Base-by-base conservation (phyloP, 148 eudicot genomes). In the Bassia scoparia region DNA sequence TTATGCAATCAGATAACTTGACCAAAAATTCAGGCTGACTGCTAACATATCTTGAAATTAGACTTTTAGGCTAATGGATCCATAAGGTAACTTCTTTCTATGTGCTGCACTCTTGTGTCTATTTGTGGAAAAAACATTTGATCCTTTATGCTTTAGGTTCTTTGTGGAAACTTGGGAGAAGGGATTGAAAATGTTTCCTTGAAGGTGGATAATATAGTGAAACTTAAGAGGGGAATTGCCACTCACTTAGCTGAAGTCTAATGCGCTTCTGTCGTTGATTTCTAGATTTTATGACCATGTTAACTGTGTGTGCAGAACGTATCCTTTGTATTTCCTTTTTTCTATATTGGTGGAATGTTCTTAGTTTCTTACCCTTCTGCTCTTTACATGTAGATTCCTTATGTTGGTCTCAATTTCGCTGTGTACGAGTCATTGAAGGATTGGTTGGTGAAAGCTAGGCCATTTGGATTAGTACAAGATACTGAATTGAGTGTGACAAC, bases 401-500 rank as follows among this genome's bases (percentile, higher is more conserved):
- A 93, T 65, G 98, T 93, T 76, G 98, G 98, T 64, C 96, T 93
- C 75, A 93, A 93, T 85, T 93, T 93, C 77, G 91, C 96, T 24
- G 98, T 90, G 30, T 90, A 93, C 21, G 98, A 90, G 79, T 93
- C 98, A 61, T 74, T 90, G 62, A 93, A 93, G 85, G 98, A 93
- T 72, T 90, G 87, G 87, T 67, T 93, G 81, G 78, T 89, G 37
- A 89, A 89, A 82, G 75, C 78, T 27, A 86, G 77, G 69, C 79
- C 97, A 13, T 83, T 90, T 82, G 91, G 89, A 46, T 81, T 90
- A 53, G 87, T 72, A 63, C 85, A 89, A 66, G 91, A 90, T 70
- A 67, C 79, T 55, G 98, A 93, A 67, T 82, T 93, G 75, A 83
- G 94, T 55, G 87, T 90, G 69, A 82, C 86, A 26, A 93, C 95